Percentiles rank a stretch among this genome's conserved stretches.
phyloP scores from a whole-genome alignment of 306 rosid species.

The Clitoria ternatea region DNA sequence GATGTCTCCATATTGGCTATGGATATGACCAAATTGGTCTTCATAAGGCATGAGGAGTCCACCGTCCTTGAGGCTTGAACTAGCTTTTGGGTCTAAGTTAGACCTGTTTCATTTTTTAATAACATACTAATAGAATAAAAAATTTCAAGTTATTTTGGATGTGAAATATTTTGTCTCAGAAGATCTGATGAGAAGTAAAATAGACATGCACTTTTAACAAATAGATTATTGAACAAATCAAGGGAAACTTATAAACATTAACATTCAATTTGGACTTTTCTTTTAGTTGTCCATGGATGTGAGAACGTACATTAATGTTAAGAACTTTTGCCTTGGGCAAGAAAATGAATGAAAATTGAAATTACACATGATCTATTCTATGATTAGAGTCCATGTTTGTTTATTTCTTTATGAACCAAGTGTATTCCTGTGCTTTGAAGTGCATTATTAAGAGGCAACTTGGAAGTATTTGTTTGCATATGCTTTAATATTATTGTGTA shows the following conservation, averaged over 20 bases:
- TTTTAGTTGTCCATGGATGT: neutral
- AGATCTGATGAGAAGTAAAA: neutral
- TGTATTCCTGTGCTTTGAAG: conserved; percentile 13
- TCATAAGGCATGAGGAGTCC: neutral
- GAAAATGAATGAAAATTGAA: neutral
- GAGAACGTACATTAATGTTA: neutral
- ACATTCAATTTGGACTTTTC: neutral
- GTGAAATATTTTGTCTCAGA: neutral
- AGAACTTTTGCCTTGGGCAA: neutral
- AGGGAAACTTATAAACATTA: neutral
- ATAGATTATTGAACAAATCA: neutral
- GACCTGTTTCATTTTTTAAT: neutral
- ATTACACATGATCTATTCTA: neutral
- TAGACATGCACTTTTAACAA: neutral
- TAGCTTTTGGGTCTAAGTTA: neutral
- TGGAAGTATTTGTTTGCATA: neutral
- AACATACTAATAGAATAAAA: neutral
- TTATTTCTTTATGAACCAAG: neutral
- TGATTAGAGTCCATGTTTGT: neutral
- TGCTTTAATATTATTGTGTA: neutral
- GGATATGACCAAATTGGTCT: neutral
- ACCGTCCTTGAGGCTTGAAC: neutral
- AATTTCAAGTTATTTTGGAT: neutral
- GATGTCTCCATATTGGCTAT: no score
- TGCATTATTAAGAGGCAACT: conserved; percentile 8